Conservation (phyloP, 2,329 filamentous ascomycete species). For the Fusarium marasasianum region DNA sequence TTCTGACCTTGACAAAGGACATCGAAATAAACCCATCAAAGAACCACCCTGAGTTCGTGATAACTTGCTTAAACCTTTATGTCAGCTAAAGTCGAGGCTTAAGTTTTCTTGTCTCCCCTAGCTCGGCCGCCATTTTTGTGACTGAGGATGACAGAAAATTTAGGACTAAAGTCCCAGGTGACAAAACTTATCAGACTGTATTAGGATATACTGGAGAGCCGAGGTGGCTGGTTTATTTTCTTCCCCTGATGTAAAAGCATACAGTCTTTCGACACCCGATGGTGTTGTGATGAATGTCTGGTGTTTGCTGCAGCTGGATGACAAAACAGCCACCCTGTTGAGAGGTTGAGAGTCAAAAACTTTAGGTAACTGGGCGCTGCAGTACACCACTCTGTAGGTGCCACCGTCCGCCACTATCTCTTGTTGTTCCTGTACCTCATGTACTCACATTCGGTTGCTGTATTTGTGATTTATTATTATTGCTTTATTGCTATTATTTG, state of each 20-base stretch:
- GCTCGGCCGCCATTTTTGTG: constrained; percentile 13
- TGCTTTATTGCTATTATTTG: background rate
- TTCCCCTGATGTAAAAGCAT: background rate
- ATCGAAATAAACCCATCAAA: background rate
- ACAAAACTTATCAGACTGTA: background rate
- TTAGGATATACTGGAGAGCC: background rate
- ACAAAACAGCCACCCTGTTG: constrained; percentile 6
- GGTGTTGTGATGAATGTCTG: background rate
- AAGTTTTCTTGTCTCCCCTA: background rate
- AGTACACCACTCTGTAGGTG: constrained; percentile 16
- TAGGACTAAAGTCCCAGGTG: background rate
- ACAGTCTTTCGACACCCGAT: background rate
- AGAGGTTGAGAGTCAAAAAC: background rate
- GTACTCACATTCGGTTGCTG: background rate
- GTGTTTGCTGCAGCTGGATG: constrained; percentile 21
- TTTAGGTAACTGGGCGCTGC: background rate
- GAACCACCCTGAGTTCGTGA: background rate
- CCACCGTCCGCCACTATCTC: constrained; percentile 24
- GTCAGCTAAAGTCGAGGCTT: background rate
- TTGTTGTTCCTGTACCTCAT: background rate
- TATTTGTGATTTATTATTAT: constrained; percentile 1
- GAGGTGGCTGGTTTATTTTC: background rate
- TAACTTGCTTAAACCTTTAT: background rate
- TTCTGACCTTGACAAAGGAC: background rate
- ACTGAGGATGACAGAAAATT: background rate